Evolutionary conservation across 169 alveolate genomes (phyloP).

Genomic region (Plasmodium gonderi): DNA sequence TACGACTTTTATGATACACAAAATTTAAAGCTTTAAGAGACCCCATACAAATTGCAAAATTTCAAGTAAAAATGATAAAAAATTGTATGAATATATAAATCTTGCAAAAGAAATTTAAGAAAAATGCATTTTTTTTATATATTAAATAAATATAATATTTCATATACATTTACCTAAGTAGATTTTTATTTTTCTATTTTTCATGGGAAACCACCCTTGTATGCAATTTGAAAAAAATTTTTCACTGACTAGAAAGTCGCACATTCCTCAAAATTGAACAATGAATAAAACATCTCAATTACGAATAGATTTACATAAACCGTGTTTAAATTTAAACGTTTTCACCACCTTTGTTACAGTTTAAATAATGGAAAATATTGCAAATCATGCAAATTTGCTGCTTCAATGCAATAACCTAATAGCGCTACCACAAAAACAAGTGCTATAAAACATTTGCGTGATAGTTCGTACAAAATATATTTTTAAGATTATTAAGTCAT

Average conservation of each 20-base stretch:
- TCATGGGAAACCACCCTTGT: not conserved
- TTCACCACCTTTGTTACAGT: not conserved
- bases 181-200: not conserved
- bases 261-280: not conserved
- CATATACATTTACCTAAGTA: not conserved
- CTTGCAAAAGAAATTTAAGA: constrained; percentile 9
- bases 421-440: not conserved
- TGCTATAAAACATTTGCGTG: not conserved
- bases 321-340: not conserved
- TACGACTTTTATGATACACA: not conserved
- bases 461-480: not conserved
- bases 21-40: not conserved
- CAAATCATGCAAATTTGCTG: not conserved
- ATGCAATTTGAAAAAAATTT: not conserved
- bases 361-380: not conserved
- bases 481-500: not conserved
- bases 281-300: not conserved
- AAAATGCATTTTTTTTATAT: not conserved
- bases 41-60: not conserved
- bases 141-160: not conserved
- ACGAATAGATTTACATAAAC: not conserved
- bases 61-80: not conserved
- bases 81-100: not conserved
- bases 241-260: not conserved
- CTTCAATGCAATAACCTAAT: not conserved